These are phyloP conservation scores for Crotalaria pallida DNA, from an alignment of 306 rosid genomes.

Conservation along the genomic window DNA sequence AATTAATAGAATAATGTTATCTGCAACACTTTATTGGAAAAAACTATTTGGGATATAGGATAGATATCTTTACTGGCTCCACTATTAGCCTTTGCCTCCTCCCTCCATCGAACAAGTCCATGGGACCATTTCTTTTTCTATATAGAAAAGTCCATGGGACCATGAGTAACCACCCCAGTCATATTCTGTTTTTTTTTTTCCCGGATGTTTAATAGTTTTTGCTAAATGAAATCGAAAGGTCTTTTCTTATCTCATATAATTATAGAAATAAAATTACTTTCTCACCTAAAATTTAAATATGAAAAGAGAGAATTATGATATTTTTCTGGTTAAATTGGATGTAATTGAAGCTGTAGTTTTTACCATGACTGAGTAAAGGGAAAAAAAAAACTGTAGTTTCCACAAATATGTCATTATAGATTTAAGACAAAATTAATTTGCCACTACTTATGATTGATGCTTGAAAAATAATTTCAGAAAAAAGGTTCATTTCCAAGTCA, in stretches of 20 bases:
- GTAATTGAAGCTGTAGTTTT: not conserved
- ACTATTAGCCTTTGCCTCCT: slow-evolving; percentile 10
- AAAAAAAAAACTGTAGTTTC: not conserved
- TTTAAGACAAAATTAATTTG: not conserved
- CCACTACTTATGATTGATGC: not conserved
- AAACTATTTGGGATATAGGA: not conserved
- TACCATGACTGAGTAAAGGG: not conserved
- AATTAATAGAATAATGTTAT: not conserved
- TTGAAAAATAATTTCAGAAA: not conserved
- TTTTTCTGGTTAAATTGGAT: not conserved
- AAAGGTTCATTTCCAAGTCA: not conserved
- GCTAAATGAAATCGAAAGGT: not conserved
- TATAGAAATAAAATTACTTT: not conserved
- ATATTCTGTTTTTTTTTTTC: not conserved
- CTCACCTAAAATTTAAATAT: not conserved
- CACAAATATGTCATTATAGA: not conserved
- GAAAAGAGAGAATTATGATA: not conserved
- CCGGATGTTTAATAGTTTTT: not conserved
- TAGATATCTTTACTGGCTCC: slow-evolving; percentile 36
- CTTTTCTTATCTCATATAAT: not conserved
- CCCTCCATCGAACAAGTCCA: too few relatives aligned
- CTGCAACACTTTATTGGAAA: too few relatives aligned
- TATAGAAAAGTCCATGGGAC: not conserved
- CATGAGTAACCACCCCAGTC: not conserved
- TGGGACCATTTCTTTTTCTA: too few relatives aligned